Evolutionary conservation across 1,139 yeast species (phyloP).

Genomic region (Taphrina sp.): DNA sequence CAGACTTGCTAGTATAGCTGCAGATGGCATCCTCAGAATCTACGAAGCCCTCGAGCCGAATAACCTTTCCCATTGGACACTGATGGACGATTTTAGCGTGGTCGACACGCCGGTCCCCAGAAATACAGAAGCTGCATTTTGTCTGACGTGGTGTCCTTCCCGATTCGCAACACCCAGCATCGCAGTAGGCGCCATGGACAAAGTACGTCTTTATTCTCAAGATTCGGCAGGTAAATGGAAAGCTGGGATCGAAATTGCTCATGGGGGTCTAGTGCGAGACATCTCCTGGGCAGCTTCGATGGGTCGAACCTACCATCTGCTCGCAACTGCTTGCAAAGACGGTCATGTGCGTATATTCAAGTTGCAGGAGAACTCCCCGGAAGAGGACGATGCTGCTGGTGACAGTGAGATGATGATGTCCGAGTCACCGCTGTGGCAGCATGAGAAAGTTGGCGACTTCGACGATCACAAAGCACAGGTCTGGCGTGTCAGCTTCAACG

Average conservation of each 20-base stretch:
- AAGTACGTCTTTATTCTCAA: conserved; percentile 72
- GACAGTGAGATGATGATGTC: conserved; percentile 36
- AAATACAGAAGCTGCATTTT: conserved; percentile 80
- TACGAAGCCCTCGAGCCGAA: conserved; percentile 90
- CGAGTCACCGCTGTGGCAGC: conserved; percentile 38
- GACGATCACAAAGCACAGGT: conserved; percentile 86
- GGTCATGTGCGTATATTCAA: conserved; percentile 86
- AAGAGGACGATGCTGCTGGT: conserved; percentile 15
- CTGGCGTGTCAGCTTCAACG: conserved; percentile 94
- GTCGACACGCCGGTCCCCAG: conserved; percentile 56
- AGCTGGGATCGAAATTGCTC: conserved; percentile 56
- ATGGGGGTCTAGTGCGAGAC: conserved; percentile 79
- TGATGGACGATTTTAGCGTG: conserved; percentile 59
- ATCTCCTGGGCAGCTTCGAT: conserved; percentile 81
- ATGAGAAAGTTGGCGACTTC: conserved; percentile 57
- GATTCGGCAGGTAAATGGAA: conserved; percentile 47
- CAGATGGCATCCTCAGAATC: conserved; percentile 81
- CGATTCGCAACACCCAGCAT: conserved; percentile 77
- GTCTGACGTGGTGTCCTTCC: conserved; percentile 91
- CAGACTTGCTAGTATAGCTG: conserved; percentile 80
- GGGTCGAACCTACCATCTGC: conserved; percentile 82
- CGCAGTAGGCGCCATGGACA: conserved; percentile 82
- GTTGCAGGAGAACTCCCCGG: conserved; percentile 45
- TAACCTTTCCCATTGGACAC: conserved; percentile 76
- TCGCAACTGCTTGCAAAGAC: conserved; percentile 95